Base-by-base conservation (phyloP, 805 yeast genomes). In the Kuraishia piskuri region DNA sequence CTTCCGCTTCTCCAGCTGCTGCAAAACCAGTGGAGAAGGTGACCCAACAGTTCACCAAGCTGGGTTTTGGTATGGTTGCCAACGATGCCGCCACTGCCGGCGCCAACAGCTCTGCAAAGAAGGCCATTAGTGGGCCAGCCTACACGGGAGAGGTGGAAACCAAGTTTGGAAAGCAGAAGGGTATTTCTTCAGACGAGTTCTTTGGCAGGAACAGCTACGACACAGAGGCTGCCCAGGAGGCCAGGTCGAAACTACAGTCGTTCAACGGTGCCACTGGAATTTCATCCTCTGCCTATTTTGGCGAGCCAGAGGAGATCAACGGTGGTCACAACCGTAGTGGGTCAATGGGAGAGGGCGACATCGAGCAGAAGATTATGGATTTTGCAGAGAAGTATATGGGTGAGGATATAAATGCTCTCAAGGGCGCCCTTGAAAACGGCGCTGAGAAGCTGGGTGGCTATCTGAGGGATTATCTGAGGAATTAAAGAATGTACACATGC, bases 161-260 rank as follows among this genome's bases (percentile, higher is more conserved):
- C 63, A 88, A 90, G 72, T 94, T 79, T 66, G 97, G 97, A 54
- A 74, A 73, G 46, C 97, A 91, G 67, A 92, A 89, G 77, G 96
- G 91, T 50, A 94, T 94, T 58, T 94, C 98, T 0, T 91, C 97
- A 1, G 98, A 94, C 70, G 95, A 91, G 72, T 82, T 80, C 63
- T 94, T 94, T 68, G 97, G 97, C 20, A 84, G 96, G 63, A 92
- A 91, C 47, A 73, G 83, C 23, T 89, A 80, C 63, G 97, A 90
- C 63, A 86, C 87, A 58, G 76, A 75, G 1, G 88, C 88, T 45
- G 86, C 86, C 53, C 77, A 77, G 49, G 97, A 90, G 68, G 97
- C 97, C 1, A 78, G 78, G 58, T 65, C 79, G n/a, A 91, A 94
- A 63, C 74, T 94, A 53, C 90, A 85, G 67, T 73, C 85, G 3